Base-by-base conservation (phyloP, 441 rosid genomes). In the Eutrema salsugineum region DNA sequence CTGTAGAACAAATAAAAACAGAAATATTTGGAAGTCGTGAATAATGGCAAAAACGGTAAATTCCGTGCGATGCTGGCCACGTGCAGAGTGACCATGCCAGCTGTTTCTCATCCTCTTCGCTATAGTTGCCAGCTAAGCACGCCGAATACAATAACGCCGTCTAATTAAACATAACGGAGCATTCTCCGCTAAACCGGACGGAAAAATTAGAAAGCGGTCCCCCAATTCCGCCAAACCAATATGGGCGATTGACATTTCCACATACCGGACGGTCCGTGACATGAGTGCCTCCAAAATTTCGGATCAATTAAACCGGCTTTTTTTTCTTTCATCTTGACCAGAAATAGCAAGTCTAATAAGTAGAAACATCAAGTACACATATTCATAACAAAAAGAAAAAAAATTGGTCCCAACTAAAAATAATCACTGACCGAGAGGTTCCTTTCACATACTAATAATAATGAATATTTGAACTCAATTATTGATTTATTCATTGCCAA, bases 81-180 rank as follows among this genome's bases (percentile, higher is more conserved):
- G 75, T 76, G 79, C 75, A 55, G 71, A 36, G 66, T 56, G 76
- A 56, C 62, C 62, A 57, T 64, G 79, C 79, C 79, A 76, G 79
- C 76, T 76, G 79, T 70, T 76, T 49, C 61, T 60, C 40, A 70
- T 49, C 60, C 60, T 39, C 75, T 59, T 54, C 28, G 66, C 60
- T 54, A 51, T 28, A 60, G 43, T 62, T 68, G 74, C 79, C 79
- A 75, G 79, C 74, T 75, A 68, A 75, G 79, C 74, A 62, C 66
- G 60, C 78, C 74, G 36, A 62, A 61, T 68, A 19, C 16, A 55
- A 40, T 56, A 75, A 68, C 79, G 74, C 66, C 75, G 70, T 69
- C 20, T 59, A 58, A 36, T 64, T 0, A 20, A 36, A 56, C 3
- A 5, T 50, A 55, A 69, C 75, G 71, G 61, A 46, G 50, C 17